phyloP scores from a whole-genome alignment of 1,284 basidiomycete genomes.

The Ceraceosorus guamensis region DNA sequence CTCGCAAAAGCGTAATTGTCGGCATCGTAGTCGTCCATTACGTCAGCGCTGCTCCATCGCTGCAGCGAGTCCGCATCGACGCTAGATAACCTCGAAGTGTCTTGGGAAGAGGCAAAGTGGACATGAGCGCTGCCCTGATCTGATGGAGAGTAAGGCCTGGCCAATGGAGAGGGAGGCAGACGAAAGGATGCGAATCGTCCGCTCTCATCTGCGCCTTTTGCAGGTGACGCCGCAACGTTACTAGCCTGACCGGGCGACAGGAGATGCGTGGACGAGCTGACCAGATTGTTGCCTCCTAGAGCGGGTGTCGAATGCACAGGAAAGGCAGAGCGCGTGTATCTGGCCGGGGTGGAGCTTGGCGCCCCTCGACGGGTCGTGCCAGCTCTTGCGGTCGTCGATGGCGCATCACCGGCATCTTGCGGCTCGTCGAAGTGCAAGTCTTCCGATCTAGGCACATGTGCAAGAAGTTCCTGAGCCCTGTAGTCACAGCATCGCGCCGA shows the following conservation, averaged over 20 bases:
- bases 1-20: constrained; percentile 63
- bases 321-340: constrained; percentile 6
- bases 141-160: constrained; percentile 13
- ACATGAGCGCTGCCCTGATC: constrained; percentile 16
- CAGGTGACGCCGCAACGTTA: constrained; percentile 10
- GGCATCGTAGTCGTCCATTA: constrained; percentile 36
- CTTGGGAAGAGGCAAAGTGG: constrained; percentile 13
- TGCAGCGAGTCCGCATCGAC: neutral
- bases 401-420: neutral
- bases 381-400: constrained; percentile 1
- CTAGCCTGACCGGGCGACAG: constrained; percentile 14
- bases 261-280: constrained; percentile 3
- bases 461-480: neutral
- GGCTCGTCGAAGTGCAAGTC: constrained; percentile 33
- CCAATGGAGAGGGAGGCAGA: constrained; percentile 16
- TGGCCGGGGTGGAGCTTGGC: constrained; percentile 6
- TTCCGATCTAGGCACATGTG: constrained; percentile 17
- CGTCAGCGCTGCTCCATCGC: neutral
- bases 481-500: no score
- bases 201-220: constrained; percentile 14
- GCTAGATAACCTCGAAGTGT: constrained; percentile 1
- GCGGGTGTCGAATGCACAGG: constrained; percentile 44
- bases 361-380: neutral
- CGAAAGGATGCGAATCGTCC: constrained; percentile 14
- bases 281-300: constrained; percentile 10